Evolutionary conservation across 305 asterid genomes (phyloP), one percentile per base, ranked within the genome.

Genomic region (Euphrasia arctica): DNA sequence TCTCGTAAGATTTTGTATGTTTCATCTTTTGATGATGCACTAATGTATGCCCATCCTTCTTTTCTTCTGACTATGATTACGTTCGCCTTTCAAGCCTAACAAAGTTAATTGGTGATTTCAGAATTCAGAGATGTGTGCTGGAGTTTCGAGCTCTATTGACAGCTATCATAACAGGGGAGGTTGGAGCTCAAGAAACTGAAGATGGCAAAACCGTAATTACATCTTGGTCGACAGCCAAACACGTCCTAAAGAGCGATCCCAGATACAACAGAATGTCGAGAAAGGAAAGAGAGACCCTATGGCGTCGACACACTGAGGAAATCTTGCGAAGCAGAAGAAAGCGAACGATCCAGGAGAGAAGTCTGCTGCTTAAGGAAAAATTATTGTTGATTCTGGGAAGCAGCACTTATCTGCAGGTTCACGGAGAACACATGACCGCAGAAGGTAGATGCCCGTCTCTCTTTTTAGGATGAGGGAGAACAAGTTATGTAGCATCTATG

Each of bases 201-300:
- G 95, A 80, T 41, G 92, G 96, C 28, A 93, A 93, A 76, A 84
- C 97, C 41, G 73, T 74, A 49, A 54, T 84, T 50, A 83, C 80
- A 28, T 93, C 99, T 14, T 93, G 99, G 99, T 90, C 96, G 50
- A 85, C 97, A 25, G 96, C 99, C 51, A 93, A 90, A 66, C 89
- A 68, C 29, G 74, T 82, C 66, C 72, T 93, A 39, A 93, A 85
- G 75, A 80, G 50, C 12, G 96, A 93, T 71, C 87, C 86, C 3
- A 75, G 96, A 58, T 93, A 90, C 61, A 72, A 82, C 71, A 93
- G 83, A 75, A 79, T 86, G 88, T 83, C 95, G 4, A 86, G 97
- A 80, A 93, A 90, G 76, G 97, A 90, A 32, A 72, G 96, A 72
- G 99, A 93, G 69, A 64, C 91, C 68, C 70, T 88, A 63, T 93